Evolutionary conservation across 1,284 basidiomycete genomes (phyloP).

Genomic region (Calocybe gambosa): DNA sequence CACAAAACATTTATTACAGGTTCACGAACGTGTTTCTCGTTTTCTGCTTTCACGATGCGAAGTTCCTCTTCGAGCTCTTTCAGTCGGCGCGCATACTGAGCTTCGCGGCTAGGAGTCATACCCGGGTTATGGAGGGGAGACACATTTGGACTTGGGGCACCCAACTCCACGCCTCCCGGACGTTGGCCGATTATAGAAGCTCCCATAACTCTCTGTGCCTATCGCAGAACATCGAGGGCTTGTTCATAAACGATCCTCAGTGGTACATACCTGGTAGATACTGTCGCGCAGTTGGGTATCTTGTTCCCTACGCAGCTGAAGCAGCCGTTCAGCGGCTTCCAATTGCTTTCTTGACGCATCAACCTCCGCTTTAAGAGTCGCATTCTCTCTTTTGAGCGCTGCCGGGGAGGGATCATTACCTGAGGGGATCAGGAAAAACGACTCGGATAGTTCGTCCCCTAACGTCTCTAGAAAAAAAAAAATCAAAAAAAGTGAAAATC

Average conservation of each 20-base stretch:
- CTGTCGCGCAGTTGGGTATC: conserved; percentile 72
- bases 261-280: conserved; percentile 54
- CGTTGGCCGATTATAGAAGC: conserved; percentile 50
- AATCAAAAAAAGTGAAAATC: not conserved
- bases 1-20: conserved; percentile 1
- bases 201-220: conserved; percentile 76
- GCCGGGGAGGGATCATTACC: conserved; percentile 43
- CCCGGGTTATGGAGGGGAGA: conserved; percentile 47
- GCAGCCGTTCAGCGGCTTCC: conserved; percentile 49
- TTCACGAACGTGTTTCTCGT: conserved; percentile 66
- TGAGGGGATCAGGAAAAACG: conserved; percentile 67
- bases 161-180: conserved; percentile 42
- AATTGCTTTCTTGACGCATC: conserved; percentile 51
- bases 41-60: conserved; percentile 56
- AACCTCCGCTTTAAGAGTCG: conserved; percentile 51
- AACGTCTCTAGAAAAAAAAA: conserved; percentile 4
- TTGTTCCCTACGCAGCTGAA: conserved; percentile 68
- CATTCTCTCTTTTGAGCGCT: conserved; percentile 62
- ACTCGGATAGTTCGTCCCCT: conserved; percentile 67
- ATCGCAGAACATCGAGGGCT: conserved; percentile 29
- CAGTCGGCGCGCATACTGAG: conserved; percentile 59
- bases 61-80: conserved; percentile 79
- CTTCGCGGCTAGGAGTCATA: conserved; percentile 55
- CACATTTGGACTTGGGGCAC: conserved; percentile 49
- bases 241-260: conserved; percentile 38